A percentile compares a stretch with the other conserved stretches of the same genome.
These are phyloP conservation scores for Dunaliella salina DNA, from an alignment of 163 green algal genomes.

Conservation along the genomic window DNA sequence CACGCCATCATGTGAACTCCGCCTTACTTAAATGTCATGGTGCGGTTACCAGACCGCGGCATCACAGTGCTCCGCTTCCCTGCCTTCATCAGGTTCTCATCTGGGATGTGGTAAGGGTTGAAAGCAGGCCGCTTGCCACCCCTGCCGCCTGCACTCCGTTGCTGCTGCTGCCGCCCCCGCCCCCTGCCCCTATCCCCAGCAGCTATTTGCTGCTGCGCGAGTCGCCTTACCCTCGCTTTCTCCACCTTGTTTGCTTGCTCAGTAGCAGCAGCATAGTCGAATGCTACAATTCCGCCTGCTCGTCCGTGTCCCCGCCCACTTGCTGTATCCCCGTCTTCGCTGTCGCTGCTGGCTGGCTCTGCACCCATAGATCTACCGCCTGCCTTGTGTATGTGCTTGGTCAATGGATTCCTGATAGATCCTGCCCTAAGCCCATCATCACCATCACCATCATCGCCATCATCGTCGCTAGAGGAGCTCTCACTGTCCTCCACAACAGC, in stretches of 20 bases:
- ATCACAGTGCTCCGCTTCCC: constrained; percentile 58
- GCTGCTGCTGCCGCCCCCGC: neutral
- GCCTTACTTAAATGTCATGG: constrained; percentile 24
- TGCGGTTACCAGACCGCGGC: constrained; percentile 63
- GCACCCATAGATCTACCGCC: too few relatives aligned
- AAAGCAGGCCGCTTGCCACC: constrained; percentile 18
- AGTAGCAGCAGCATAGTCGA: neutral
- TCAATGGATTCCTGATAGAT: too few relatives aligned
- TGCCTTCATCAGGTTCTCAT: constrained; percentile 50
- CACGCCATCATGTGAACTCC: too few relatives aligned
- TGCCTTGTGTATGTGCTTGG: too few relatives aligned
- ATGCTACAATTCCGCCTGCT: neutral
- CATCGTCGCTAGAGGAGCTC: neutral
- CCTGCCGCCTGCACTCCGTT: neutral
- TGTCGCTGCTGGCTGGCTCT: neutral
- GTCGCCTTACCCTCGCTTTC: neutral
- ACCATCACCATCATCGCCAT: neutral
- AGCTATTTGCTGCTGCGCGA: neutral
- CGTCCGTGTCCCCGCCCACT: neutral
- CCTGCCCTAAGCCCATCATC: too few relatives aligned
- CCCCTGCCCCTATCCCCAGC: neutral
- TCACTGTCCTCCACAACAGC: neutral
- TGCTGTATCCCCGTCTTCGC: neutral
- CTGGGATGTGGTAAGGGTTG: constrained; percentile 48
- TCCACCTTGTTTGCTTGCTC: neutral